phyloP scores from a whole-genome alignment of 208 protist species.

The Acanthamoeba royreba region DNA sequence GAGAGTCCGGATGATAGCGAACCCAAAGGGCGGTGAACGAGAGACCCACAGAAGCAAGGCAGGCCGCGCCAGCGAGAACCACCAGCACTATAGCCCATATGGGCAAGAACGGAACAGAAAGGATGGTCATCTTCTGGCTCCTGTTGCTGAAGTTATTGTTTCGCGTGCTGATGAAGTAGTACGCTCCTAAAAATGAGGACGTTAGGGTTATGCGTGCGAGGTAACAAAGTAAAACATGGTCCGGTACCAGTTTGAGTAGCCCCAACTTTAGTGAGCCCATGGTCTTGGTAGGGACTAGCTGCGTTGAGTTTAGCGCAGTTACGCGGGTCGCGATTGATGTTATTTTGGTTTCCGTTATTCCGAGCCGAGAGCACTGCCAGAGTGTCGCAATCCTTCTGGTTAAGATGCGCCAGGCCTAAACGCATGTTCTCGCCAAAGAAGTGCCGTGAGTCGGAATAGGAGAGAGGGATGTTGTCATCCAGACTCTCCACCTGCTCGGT shows the following conservation, averaged over 20 bases:
- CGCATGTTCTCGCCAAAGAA: neutral
- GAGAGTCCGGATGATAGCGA: constrained; percentile 22
- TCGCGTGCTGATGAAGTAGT: constrained; percentile 77
- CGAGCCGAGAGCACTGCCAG: neutral
- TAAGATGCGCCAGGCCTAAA: neutral
- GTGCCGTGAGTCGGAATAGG: neutral
- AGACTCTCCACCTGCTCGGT: neutral
- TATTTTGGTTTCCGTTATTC: constrained; percentile 6
- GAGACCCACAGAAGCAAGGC: neutral
- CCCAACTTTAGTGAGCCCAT: constrained; percentile 57
- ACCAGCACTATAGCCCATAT: constrained; percentile 43
- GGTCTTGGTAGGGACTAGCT: constrained; percentile 64
- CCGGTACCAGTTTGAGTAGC: neutral
- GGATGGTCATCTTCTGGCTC: constrained; percentile 60
- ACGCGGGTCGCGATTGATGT: constrained; percentile 45
- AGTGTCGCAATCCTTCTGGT: constrained; percentile 44
- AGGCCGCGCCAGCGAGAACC: neutral
- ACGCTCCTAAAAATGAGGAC: constrained; percentile 13
- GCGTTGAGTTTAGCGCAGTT: constrained; percentile 73
- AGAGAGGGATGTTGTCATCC: constrained; percentile 13
- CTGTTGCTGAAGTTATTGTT: constrained; percentile 88
- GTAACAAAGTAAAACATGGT: neutral
- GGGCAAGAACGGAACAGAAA: constrained; percentile 8
- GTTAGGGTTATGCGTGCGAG: too few relatives aligned
- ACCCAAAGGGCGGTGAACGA: neutral